Conservation (phyloP, 2,329 filamentous ascomycete species). For the Aspergillus udagawae region DNA sequence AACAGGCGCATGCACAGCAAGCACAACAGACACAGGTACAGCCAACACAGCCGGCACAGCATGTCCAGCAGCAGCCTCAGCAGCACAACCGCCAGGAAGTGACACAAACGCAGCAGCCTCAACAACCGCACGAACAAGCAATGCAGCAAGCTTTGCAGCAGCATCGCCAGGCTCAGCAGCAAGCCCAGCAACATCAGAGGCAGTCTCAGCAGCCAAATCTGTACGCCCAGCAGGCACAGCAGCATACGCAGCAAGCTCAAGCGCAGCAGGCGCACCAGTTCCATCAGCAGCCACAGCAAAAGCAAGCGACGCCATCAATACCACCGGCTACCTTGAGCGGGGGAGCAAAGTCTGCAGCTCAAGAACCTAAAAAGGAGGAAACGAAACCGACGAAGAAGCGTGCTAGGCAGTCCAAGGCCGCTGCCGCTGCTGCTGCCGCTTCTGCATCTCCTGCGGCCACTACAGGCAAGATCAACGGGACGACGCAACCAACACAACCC, state of each 20-base stretch:
- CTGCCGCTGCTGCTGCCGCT: not conserved
- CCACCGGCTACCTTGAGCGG: not conserved
- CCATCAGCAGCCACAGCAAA: constrained; percentile 10
- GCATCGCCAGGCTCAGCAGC: constrained; percentile 3
- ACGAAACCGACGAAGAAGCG: not conserved
- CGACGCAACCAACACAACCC: not conserved
- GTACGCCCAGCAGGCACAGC: not conserved
- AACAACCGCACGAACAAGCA: not conserved
- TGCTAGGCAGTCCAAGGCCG: not conserved
- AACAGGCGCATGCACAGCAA: constrained; percentile 5
- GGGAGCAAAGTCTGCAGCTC: not conserved
- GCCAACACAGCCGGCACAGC: not conserved
- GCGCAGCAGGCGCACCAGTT: constrained; percentile 9
- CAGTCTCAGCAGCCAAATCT: not conserved
- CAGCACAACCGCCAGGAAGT: not conserved
- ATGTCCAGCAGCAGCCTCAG: not conserved
- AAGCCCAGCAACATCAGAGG: constrained; percentile 5
- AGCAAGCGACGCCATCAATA: constrained; percentile 1
- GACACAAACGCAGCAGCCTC: constrained; percentile 1
- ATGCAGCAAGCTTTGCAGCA: not conserved
- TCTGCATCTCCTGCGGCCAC: not conserved
- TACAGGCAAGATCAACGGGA: not conserved
- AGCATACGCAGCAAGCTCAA: not conserved
- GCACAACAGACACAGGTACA: not conserved
- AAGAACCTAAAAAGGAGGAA: constrained; percentile 3